Conservation (phyloP, 345 rosid species). For the Citrus unshiu region DNA sequence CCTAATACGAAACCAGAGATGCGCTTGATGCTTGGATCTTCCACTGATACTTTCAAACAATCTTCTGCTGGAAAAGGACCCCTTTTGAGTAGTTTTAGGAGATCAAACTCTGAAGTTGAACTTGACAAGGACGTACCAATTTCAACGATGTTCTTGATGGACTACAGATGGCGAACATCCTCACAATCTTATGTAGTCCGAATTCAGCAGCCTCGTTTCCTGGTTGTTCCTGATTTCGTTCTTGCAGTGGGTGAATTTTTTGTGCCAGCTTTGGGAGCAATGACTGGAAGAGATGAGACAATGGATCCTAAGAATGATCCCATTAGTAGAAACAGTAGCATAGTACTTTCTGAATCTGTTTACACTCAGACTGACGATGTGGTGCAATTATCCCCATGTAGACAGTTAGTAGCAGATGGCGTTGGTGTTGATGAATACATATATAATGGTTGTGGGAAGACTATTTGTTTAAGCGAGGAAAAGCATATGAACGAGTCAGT, state of each 20-base stretch:
- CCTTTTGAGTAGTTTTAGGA: slow-evolving; percentile 43
- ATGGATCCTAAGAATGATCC: slow-evolving; percentile 95
- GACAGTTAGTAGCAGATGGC: slow-evolving; percentile 80
- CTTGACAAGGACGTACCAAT: slow-evolving; percentile 53
- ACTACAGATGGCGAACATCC: slow-evolving; percentile 85
- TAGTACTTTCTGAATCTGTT: slow-evolving; percentile 65
- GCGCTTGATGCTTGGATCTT: slow-evolving; percentile 99
- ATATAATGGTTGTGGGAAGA: slow-evolving; percentile 91
- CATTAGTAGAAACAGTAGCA: slow-evolving; percentile 57
- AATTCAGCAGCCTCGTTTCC: slow-evolving; percentile 90
- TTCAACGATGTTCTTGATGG: slow-evolving; percentile 95
- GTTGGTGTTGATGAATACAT: slow-evolving; percentile 74
- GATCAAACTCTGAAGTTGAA: slow-evolving; percentile 42
- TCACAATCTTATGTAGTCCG: slow-evolving; percentile 86
- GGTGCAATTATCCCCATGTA: slow-evolving; percentile 72
- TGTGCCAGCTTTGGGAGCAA: slow-evolving; percentile 83
- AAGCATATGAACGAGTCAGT: slow-evolving; percentile 38
- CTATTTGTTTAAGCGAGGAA: slow-evolving; percentile 59
- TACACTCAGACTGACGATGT: slow-evolving; percentile 77
- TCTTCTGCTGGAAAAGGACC: slow-evolving; percentile 60
- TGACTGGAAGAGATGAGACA: slow-evolving; percentile 90
- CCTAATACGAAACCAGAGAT: slow-evolving; percentile 88
- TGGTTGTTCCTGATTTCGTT: slow-evolving; percentile 97
- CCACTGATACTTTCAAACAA: slow-evolving; percentile 78
- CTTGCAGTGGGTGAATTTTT: slow-evolving; percentile 92